These are phyloP conservation scores for Phialophora chinensis DNA, from an alignment of 2,329 filamentous ascomycete genomes.

Conservation along the genomic window DNA sequence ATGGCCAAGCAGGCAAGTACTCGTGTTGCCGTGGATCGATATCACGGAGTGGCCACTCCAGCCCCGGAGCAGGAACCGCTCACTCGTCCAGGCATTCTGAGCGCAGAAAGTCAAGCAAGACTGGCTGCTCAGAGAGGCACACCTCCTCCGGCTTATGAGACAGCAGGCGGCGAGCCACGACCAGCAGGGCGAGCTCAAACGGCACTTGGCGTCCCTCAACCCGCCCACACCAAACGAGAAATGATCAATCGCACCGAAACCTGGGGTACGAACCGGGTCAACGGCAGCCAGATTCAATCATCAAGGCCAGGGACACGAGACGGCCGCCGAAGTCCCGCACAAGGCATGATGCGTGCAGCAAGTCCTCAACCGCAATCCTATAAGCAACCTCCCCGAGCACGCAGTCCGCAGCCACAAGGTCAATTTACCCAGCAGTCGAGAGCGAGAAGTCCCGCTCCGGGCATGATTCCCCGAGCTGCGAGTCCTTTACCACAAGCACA, in stretches of 20 bases:
- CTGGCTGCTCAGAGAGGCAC: constrained; percentile 71
- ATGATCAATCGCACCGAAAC: constrained; percentile 96
- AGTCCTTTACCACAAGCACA: constrained; percentile 2
- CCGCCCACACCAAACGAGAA: constrained; percentile 87
- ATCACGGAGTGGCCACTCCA: constrained; percentile 90
- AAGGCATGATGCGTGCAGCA: constrained; percentile 33
- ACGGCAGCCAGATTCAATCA: constrained; percentile 25
- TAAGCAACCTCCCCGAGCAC: constrained; percentile 22
- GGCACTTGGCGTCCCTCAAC: constrained; percentile 64
- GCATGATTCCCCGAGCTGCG: constrained; percentile 22
- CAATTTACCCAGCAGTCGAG: constrained; percentile 19
- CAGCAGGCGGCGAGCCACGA: constrained; percentile 45
- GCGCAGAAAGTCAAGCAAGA: constrained; percentile 49
- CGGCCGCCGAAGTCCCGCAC: constrained; percentile 36
- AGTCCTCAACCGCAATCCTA: constrained; percentile 32
- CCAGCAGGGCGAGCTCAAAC: constrained; percentile 26
- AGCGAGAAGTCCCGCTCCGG: constrained; percentile 32
- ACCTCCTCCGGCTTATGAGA: constrained; percentile 88
- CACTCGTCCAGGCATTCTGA: constrained; percentile 36
- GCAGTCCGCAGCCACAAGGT: constrained; percentile 37
- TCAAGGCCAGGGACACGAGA: constrained; percentile 35
- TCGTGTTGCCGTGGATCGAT: constrained; percentile 93
- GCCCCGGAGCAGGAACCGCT: constrained; percentile 56
- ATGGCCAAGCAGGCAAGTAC: constrained; percentile 78
- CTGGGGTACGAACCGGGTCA: constrained; percentile 57